phyloP scores from a whole-genome alignment of 2,329 filamentous ascomycete species.

The Hypoxylon sp. region DNA sequence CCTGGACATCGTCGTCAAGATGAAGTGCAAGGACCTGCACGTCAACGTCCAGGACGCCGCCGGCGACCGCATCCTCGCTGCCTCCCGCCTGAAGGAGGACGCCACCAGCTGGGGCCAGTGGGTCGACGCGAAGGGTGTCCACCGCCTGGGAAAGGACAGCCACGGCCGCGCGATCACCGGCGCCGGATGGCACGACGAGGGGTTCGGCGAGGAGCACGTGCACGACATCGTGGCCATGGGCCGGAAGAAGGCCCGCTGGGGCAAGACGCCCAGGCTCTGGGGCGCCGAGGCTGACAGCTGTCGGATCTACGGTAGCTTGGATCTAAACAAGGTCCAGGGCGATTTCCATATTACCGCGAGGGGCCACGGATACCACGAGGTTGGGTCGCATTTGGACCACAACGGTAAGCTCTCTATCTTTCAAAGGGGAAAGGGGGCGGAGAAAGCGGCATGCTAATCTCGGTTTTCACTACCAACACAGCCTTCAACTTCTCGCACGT shows the following conservation, averaged over 20 bases:
- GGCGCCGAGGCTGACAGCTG: slow-evolving; percentile 74
- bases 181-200: slow-evolving; percentile 73
- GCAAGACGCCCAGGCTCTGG: slow-evolving; percentile 79
- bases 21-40: slow-evolving; percentile 90
- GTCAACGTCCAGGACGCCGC: slow-evolving; percentile 97
- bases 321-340: slow-evolving; percentile 96
- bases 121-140: slow-evolving; percentile 76
- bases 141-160: slow-evolving; percentile 67
- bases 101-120: slow-evolving; percentile 85
- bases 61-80: slow-evolving; percentile 90
- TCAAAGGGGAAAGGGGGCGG: neutral
- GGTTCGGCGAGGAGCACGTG: slow-evolving; percentile 83
- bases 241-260: slow-evolving; percentile 72
- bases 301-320: slow-evolving; percentile 87
- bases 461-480: slow-evolving; percentile 50
- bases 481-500: slow-evolving; percentile 98
- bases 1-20: slow-evolving; percentile 89
- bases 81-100: slow-evolving; percentile 77
- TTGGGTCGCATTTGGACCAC: slow-evolving; percentile 85
- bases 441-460: slow-evolving; percentile 34
- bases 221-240: slow-evolving; percentile 87
- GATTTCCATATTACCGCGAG: slow-evolving; percentile 98
- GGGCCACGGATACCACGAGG: slow-evolving; percentile 92
- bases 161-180: slow-evolving; percentile 67
- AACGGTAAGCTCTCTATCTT: slow-evolving; percentile 65